A percentile compares a stretch with the other conserved stretches of the same genome.
These are phyloP conservation scores for Spirogloea muscicola DNA, from an alignment of 139 green algal genomes.

Conservation along the genomic window DNA sequence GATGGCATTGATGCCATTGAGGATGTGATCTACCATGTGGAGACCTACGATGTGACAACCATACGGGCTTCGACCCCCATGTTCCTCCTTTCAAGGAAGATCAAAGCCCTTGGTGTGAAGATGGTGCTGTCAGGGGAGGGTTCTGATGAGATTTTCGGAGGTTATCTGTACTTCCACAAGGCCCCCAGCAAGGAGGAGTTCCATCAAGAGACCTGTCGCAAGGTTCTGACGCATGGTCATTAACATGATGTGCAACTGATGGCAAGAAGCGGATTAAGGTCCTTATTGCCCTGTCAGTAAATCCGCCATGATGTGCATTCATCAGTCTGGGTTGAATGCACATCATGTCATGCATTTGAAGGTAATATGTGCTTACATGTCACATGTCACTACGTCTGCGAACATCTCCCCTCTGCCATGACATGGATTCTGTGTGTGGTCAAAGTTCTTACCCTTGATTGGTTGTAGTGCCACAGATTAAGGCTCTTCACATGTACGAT, in stretches of 20 bases:
- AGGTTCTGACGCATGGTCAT: background rate
- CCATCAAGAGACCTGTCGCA: conserved; percentile 23
- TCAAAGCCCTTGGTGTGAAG: conserved; percentile 92
- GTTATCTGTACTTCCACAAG: conserved; percentile 81
- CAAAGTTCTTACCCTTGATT: too few species aligned
- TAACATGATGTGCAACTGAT: conserved; percentile 98
- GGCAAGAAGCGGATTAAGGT: conserved; percentile 78
- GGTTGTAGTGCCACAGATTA: too few species aligned
- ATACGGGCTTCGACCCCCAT: conserved; percentile 89
- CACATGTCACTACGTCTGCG: too few species aligned
- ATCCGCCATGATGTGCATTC: too few species aligned
- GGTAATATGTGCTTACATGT: too few species aligned
- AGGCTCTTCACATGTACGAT: conserved; percentile 85
- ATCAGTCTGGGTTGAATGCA: too few species aligned
- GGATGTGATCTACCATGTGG: conserved; percentile 88
- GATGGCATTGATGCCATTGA: conserved; percentile 72
- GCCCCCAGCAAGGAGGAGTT: conserved; percentile 63
- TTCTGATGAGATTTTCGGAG: conserved; percentile 91
- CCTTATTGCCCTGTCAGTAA: too few species aligned
- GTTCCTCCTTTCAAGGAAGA: conserved; percentile 92
- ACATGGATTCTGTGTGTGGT: too few species aligned
- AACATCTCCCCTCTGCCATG: too few species aligned
- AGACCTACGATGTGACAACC: conserved; percentile 57
- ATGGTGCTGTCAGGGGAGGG: conserved; percentile 96
- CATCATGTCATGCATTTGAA: too few species aligned